Conservation (phyloP, 179 eudicot species). For the Beta lomatogona region DNA sequence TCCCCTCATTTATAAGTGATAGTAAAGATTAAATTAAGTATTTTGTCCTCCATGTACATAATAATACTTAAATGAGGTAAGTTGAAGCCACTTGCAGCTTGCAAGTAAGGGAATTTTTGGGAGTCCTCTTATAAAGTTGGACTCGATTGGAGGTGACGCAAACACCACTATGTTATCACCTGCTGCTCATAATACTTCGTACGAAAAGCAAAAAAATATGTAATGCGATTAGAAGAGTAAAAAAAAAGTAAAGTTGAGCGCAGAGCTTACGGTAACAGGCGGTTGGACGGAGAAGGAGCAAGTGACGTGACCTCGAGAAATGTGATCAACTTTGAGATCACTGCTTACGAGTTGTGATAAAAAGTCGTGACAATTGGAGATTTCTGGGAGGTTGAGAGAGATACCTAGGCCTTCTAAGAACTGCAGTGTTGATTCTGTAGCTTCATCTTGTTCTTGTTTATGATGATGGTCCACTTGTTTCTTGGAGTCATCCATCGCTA, state of each 20-base stretch:
- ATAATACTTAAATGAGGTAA: no score
- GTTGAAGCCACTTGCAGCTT: no score
- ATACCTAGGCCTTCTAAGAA: conserved; percentile 22
- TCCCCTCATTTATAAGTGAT: no score
- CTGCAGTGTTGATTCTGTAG: background rate
- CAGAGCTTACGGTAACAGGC: conserved; percentile 30
- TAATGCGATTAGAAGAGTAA: background rate
- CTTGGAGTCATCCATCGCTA: background rate
- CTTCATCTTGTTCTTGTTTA: background rate
- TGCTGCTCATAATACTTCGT: no score
- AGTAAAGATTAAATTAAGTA: no score
- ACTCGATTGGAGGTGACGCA: fast-evolving
- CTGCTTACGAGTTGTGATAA: conserved; percentile 36
- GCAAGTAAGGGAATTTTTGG: no score
- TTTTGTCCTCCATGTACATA: no score
- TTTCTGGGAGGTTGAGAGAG: conserved; percentile 14
- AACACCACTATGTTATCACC: no score
- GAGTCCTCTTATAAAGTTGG: no score
- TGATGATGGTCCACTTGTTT: background rate
- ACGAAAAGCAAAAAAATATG: fast-evolving
- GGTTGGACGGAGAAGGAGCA: conserved; percentile 45
- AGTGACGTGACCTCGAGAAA: conserved; percentile 46
- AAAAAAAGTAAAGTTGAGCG: background rate
- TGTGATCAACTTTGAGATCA: conserved; percentile 34
- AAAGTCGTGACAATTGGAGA: conserved; percentile 16